Conservation (phyloP, 2,329 filamentous ascomycete genomes). For the Pyrenochaeta sp. region DNA sequence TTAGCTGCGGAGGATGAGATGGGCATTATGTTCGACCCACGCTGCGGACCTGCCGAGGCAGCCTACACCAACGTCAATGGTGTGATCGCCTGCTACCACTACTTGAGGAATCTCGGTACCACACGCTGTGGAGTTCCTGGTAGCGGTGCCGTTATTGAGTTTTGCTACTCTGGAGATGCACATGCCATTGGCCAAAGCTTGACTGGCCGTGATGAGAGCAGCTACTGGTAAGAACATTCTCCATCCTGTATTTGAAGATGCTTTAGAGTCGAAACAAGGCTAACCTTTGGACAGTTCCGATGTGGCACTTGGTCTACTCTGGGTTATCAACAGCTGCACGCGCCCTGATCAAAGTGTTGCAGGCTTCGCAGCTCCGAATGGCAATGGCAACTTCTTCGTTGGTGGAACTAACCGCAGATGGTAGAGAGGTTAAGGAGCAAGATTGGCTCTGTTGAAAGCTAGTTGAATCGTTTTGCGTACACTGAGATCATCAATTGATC, state of each 20-base stretch:
- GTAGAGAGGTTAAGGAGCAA: neutral
- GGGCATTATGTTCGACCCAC: neutral
- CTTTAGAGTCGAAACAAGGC: neutral
- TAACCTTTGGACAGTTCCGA: slow-evolving; percentile 1
- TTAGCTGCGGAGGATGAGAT: neutral
- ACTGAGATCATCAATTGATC: too few species aligned
- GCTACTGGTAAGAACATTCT: neutral
- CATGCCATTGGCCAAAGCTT: neutral
- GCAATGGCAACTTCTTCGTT: slow-evolving; percentile 10
- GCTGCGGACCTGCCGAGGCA: slow-evolving; percentile 12
- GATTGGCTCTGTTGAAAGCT: too few species aligned
- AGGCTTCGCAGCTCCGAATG: slow-evolving; percentile 10
- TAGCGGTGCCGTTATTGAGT: neutral
- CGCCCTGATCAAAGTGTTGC: slow-evolving; percentile 4
- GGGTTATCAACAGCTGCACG: slow-evolving; percentile 14
- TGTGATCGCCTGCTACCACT: slow-evolving; percentile 20
- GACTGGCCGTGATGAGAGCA: neutral
- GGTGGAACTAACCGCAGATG: slow-evolving; percentile 6
- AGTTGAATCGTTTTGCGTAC: too few species aligned
- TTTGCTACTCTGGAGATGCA: slow-evolving; percentile 1
- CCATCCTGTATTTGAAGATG: neutral
- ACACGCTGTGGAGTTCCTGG: slow-evolving; percentile 4
- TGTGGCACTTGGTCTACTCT: slow-evolving; percentile 12
- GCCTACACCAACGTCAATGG: slow-evolving; percentile 17
- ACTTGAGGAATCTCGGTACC: slow-evolving; percentile 13